A percentile compares a stretch with the other conserved stretches of the same genome.
phyloP scores from a whole-genome alignment of 495 filamentous ascomycete genomes.

The Clavariopsis aquatica region DNA sequence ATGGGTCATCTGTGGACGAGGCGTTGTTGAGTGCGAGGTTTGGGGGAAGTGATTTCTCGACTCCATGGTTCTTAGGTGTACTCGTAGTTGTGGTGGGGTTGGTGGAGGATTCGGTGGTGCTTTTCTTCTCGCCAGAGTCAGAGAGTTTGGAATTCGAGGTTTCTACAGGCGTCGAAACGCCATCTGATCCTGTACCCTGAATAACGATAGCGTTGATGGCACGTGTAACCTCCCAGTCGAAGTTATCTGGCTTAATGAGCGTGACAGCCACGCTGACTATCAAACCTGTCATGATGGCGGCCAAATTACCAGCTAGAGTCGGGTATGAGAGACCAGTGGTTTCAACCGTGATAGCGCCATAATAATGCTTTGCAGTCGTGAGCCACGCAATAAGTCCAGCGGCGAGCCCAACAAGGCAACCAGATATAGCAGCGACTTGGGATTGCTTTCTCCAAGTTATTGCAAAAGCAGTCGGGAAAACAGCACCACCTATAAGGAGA shows the following conservation, averaged over 20 bases:
- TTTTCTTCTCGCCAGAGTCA: neutral
- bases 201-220: conserved; percentile 37
- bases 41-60: neutral
- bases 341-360: conserved; percentile 33
- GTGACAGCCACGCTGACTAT: conserved; percentile 41
- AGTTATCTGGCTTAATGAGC: conserved; percentile 38
- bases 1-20: conserved; percentile 28
- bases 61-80: neutral
- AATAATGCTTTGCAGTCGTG: conserved; percentile 30
- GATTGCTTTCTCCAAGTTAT: conserved; percentile 39
- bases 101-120: neutral
- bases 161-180: neutral
- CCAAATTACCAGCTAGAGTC: conserved; percentile 44
- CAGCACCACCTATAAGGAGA: conserved; percentile 39
- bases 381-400: conserved; percentile 37
- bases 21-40: neutral
- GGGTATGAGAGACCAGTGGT: conserved; percentile 40
- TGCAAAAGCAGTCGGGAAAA: conserved; percentile 39
- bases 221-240: conserved; percentile 43
- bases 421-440: conserved; percentile 31
- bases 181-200: neutral
- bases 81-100: neutral
- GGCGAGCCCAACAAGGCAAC: conserved; percentile 31
- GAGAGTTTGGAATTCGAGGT: conserved; percentile 11
- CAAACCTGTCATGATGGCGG: conserved; percentile 41